These are phyloP conservation scores for Colletotrichum echinochloae DNA, from an alignment of 2,329 filamentous ascomycete genomes.

Conservation along the genomic window DNA sequence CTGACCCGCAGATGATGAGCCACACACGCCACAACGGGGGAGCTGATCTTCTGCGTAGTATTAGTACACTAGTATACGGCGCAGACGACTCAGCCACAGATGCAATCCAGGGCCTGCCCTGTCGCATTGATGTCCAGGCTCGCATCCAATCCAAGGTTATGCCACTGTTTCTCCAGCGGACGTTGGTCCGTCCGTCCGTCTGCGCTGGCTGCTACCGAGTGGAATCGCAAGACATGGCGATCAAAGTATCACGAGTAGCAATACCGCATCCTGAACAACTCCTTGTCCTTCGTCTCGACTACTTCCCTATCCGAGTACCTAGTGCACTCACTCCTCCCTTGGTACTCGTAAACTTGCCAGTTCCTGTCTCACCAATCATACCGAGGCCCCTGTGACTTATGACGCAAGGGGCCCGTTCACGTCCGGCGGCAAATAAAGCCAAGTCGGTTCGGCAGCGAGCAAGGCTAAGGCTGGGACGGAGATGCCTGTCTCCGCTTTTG, in stretches of 20 bases:
- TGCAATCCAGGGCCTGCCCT: constrained; percentile 15
- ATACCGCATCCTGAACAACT: constrained; percentile 12
- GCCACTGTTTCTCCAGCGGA: constrained; percentile 24
- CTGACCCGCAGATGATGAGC: constrained; percentile 21
- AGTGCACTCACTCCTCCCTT: neutral
- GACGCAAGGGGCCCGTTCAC: constrained; percentile 34
- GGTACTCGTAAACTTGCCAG: constrained; percentile 12
- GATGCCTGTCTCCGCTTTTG: constrained; percentile 36
- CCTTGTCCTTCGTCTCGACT: neutral
- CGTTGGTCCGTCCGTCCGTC: constrained; percentile 30
- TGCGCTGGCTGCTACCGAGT: constrained; percentile 12
- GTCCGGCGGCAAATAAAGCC: constrained; percentile 34
- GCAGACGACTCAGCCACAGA: constrained; percentile 37
- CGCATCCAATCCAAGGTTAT: constrained; percentile 13
- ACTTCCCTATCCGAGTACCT: neutral
- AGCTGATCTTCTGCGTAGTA: constrained; percentile 19
- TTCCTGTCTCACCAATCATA: constrained; percentile 36
- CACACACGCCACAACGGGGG: constrained; percentile 30
- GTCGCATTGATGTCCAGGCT: neutral
- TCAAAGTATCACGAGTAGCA: neutral
- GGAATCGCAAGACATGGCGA: constrained; percentile 7
- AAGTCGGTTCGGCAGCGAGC: constrained; percentile 36
- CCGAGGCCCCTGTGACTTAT: constrained; percentile 14
- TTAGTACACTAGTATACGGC: too few species aligned
- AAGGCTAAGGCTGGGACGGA: constrained; percentile 35